Conservation (phyloP, 208 protist genomes). For the Wallacemonas rigidus region DNA sequence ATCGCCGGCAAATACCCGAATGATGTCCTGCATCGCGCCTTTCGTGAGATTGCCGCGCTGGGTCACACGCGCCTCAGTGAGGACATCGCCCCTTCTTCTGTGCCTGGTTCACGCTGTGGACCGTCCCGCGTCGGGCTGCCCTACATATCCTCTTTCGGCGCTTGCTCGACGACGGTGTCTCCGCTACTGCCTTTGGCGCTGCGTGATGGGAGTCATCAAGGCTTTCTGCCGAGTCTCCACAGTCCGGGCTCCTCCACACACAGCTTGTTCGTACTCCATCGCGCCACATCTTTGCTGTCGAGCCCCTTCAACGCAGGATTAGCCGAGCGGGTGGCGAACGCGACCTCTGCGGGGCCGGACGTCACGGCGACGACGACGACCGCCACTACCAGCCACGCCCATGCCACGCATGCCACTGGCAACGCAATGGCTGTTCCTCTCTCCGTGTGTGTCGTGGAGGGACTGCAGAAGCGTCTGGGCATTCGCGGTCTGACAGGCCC, state of each 20-base stretch:
- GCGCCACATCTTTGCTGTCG: constrained; percentile 2
- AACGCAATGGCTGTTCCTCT: constrained; percentile 39
- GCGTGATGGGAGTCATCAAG: neutral
- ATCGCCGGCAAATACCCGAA: constrained; percentile 74
- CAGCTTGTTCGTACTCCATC: constrained; percentile 9
- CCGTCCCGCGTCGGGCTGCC: no score
- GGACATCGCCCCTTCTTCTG: neutral
- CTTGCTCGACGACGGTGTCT: constrained; percentile 2
- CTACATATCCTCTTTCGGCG: neutral
- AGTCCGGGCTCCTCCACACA: constrained; percentile 14
- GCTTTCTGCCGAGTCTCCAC: neutral
- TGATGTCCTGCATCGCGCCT: constrained; percentile 63
- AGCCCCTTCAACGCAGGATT: constrained; percentile 4
- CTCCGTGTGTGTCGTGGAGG: constrained; percentile 48
- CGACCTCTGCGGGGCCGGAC: constrained; percentile 3
- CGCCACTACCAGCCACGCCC: constrained; percentile 1
- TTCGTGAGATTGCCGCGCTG: constrained; percentile 24
- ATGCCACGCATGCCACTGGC: constrained; percentile 15
- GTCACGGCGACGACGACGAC: constrained; percentile 8
- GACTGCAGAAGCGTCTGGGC: constrained; percentile 48
- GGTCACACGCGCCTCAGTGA: neutral
- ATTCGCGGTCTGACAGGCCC: constrained; percentile 38
- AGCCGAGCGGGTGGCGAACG: neutral
- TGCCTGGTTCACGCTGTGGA: neutral
- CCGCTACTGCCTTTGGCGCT: constrained; percentile 2